A percentile compares a stretch with the other conserved stretches of the same genome.
phyloP scores from a whole-genome alignment of 176 grass and related monocot species.

The Leersia perrieri region DNA sequence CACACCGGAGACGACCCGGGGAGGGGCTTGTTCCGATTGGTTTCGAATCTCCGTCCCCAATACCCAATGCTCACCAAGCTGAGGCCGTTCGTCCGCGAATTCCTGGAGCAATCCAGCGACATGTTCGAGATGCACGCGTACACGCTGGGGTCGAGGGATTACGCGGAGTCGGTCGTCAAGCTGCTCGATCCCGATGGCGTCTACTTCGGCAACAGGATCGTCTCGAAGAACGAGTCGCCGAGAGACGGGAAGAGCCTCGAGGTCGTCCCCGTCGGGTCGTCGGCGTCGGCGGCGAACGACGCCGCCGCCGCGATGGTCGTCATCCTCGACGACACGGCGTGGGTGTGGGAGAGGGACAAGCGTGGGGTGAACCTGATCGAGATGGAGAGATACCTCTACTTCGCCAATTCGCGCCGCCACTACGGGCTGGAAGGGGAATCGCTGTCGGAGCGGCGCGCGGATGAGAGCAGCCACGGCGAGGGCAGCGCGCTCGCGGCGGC shows the following conservation, averaged over 20 bases:
- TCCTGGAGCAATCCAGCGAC: conserved; percentile 50
- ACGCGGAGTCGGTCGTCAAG: conserved; percentile 43
- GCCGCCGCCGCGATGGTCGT: conserved; percentile 29
- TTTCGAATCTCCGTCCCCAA: not conserved
- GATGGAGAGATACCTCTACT: conserved; percentile 72
- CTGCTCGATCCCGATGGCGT: conserved; percentile 59
- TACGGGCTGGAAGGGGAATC: conserved; percentile 43
- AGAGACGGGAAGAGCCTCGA: conserved; percentile 52
- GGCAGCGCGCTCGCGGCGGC: conserved; percentile 49
- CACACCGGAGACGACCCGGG: conserved; percentile 24
- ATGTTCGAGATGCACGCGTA: conserved; percentile 69
- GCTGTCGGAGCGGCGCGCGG: conserved; percentile 44
- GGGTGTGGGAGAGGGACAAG: conserved; percentile 55
- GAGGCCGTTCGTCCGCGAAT: conserved; percentile 50
- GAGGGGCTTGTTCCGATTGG: conserved; percentile 49
- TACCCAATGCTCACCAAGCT: conserved; percentile 55
- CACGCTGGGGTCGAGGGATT: conserved; percentile 45
- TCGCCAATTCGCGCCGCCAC: conserved; percentile 47
- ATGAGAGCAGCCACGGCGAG: conserved; percentile 61
- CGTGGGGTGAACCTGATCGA: conserved; percentile 61
- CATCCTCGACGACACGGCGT: conserved; percentile 65
- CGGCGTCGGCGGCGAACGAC: conserved; percentile 35
- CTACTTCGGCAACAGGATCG: conserved; percentile 55
- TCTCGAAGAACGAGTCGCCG: conserved; percentile 51
- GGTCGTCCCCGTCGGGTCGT: conserved; percentile 32